Evolutionary conservation across 2,329 filamentous ascomycete genomes (phyloP).

Genomic region (Madurella mycetomatis): DNA sequence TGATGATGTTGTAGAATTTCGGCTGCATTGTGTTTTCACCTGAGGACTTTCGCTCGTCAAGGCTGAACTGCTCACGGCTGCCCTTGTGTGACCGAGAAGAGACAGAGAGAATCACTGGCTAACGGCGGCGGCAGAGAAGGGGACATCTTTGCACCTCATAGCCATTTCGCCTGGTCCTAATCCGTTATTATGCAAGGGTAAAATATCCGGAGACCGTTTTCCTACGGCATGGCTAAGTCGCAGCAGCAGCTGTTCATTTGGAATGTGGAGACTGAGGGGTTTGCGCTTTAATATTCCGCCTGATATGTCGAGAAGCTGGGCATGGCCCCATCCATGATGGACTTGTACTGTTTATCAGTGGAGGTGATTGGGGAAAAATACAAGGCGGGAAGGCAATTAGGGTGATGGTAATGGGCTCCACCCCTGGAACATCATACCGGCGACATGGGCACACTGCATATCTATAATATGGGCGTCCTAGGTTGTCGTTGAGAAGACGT

Average conservation of each 20-base stretch:
- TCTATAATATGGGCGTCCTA: too few species aligned
- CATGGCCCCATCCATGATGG: too few species aligned
- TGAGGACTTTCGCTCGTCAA: background rate
- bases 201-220: constrained; percentile 17
- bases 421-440: too few species aligned
- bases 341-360: too few species aligned
- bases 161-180: background rate
- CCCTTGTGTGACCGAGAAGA: background rate
- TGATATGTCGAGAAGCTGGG: too few species aligned
- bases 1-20: constrained; percentile 43
- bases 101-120: background rate
- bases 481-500: too few species aligned
- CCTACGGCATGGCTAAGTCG: background rate
- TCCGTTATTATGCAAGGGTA: background rate
- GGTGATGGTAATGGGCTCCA: too few species aligned
- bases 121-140: constrained; percentile 1
- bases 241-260: background rate
- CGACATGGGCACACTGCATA: too few species aligned
- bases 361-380: too few species aligned
- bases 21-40: constrained; percentile 13
- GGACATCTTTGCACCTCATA: background rate
- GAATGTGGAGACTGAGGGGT: constrained; percentile 20
- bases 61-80: too few species aligned
- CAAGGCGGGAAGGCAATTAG: too few species aligned
- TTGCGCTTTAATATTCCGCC: too few species aligned